Evolutionary conservation across 495 filamentous ascomycete genomes (phyloP), one percentile per base, ranked within the genome.

Genomic region (Diplogelasinospora grovesii): DNA sequence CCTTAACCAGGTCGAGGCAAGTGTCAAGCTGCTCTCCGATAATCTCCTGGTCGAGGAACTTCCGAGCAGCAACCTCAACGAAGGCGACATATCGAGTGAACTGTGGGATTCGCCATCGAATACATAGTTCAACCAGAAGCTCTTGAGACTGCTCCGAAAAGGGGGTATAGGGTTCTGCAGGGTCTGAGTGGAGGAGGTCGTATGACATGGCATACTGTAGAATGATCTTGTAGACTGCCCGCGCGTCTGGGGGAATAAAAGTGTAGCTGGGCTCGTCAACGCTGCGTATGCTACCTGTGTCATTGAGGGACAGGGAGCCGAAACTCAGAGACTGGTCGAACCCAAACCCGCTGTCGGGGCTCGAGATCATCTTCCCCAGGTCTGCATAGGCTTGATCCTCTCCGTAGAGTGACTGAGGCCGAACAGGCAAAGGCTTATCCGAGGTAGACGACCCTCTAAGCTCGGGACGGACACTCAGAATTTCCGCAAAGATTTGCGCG

Each of bases 401-500:
- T 13, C 50, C 44, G 23, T 61, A 61, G 36, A 57, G 46, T 8
- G 65, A 69, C 11, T 50, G 38, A 16, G 63, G 62, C 41, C 62
- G 66, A 28, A 42, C 32, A 11, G 71, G 69, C 5, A 74, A 49
- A n/a, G 71, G 54, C 44, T 75, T 75, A 37, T 73, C 68, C 20
- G 35, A 28, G 1, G 67, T 63, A 7, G 55, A 57, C 35, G 56
- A 57, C 57, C 85, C 90, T 35, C 85, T 83, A 18, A 96, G 71
- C 53, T 92, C 89, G 15, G 89, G 90, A 51, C 87, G 86, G 10
- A 83, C 79, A 45, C 86, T 86, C 21, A 96, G 63, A 30, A 97
- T 90, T 21, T 83, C 80, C 46, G 92, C 73, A 73, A 97, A 93
- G 74, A 97, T 88, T 55, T 93, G 85, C 8, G 87, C 86, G 31